Base-by-base conservation (phyloP, 2,329 filamentous ascomycete species). In the Pyricularia sp. region DNA sequence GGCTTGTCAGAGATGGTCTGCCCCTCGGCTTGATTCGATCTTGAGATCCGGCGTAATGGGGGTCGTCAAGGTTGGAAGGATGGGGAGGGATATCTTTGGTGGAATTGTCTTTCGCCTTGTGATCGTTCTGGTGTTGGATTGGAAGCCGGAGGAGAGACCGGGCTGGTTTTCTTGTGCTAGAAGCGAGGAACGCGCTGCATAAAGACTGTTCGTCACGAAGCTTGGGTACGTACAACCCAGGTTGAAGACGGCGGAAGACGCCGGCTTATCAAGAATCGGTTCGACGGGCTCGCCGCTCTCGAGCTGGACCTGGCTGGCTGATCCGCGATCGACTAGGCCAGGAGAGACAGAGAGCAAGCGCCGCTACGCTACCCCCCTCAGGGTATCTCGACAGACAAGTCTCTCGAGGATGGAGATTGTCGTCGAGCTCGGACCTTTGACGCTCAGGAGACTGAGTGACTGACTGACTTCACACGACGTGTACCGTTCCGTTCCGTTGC, bases 201-300 rank as follows among this genome's bases (percentile, higher is more conserved):
- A 66, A 66, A 66, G 14, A 25, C 26, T 66, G 66, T 61, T 67
- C 42, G 36, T 50, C 68, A 64, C 59, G 69, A 63, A 70, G 66
- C 68, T 61, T 61, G 58, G 58, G 58, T 61, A 61, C 25, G 58
- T 61, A 69, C 69, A 67, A 68, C 64, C 66, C 68, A 69, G 68
- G 66, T 36, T 28, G 23, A 14, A 36, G 58, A 66, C 30, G 67
- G 68, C 68, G 69, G 65, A 30, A 68, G 67, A 68, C 63, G 63
- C 31, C 28, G 63, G 58, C 58, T 65, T 65, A 36, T 65, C 55
- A 36, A 58, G 66, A 26, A 61, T 61, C 58, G 33, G 58, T 23
- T 61, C 58, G 58, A 61, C 58, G 58, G 58, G 58, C 58, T 61
- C 58, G 58, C 58, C 58, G 58, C 58, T 61, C 58, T 61, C n/a